Conservation (phyloP, 2,329 filamentous ascomycete species). For the Pseudogymnoascus sp. region DNA sequence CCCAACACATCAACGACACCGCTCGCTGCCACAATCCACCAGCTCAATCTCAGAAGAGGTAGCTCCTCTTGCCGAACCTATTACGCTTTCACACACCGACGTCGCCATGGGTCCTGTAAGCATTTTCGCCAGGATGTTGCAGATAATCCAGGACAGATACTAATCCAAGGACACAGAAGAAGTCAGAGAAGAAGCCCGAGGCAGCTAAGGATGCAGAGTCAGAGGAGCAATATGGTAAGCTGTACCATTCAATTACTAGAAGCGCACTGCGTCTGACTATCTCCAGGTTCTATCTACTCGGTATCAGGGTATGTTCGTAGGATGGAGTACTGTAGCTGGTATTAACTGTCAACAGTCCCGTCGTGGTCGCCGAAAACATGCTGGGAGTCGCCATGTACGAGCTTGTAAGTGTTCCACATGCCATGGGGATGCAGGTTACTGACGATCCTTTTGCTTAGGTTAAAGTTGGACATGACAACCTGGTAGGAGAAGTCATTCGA, state of each 20-base stretch:
- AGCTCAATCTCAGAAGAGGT: constrained; percentile 19
- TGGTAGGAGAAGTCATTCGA: constrained; percentile 96
- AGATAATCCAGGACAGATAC: neutral
- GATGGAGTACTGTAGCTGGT: constrained; percentile 8
- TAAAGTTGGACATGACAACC: constrained; percentile 81
- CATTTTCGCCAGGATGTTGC: constrained; percentile 7
- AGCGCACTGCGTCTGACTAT: constrained; percentile 16
- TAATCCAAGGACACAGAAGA: constrained; percentile 1
- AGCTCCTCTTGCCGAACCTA: constrained; percentile 1
- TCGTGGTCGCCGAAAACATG: constrained; percentile 97
- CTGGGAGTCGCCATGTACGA: constrained; percentile 99
- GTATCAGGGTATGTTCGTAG: constrained; percentile 47
- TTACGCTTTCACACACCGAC: constrained; percentile 18
- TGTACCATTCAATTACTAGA: constrained; percentile 11
- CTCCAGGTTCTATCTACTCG: constrained; percentile 56
- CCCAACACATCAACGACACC: constrained; percentile 17
- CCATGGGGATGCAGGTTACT: constrained; percentile 14
- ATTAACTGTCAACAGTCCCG: constrained; percentile 52
- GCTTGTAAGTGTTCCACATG: constrained; percentile 55
- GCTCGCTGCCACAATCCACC: constrained; percentile 23
- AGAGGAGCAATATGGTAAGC: constrained; percentile 49
- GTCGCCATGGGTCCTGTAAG: constrained; percentile 29
- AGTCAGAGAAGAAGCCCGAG: constrained; percentile 28
- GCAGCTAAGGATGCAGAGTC: constrained; percentile 35
- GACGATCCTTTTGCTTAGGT: constrained; percentile 45